A percentile compares a stretch with the other conserved stretches of the same genome.
Conservation (phyloP, 2,329 filamentous ascomycete genomes). For the Biscogniauxia sp. region DNA sequence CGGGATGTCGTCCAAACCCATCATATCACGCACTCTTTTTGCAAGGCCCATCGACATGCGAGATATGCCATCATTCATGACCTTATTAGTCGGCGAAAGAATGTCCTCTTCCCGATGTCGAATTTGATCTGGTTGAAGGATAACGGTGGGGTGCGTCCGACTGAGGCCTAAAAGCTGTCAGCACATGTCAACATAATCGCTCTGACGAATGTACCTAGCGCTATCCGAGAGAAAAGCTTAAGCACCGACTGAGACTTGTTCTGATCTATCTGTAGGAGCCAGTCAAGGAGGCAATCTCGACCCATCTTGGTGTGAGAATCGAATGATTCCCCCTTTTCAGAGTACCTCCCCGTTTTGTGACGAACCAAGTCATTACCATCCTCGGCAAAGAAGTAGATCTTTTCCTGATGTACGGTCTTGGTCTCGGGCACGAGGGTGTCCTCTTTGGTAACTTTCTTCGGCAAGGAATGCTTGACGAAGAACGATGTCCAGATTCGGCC, state of each 20-base stretch:
- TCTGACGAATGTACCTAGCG: slow-evolving; percentile 43
- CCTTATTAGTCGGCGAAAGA: slow-evolving; percentile 37
- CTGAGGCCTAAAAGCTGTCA: slow-evolving; percentile 46
- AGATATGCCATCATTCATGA: slow-evolving; percentile 68
- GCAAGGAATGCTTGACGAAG: slow-evolving; percentile 38
- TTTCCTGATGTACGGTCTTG: slow-evolving; percentile 37
- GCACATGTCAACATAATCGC: background rate
- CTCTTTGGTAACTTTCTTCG: slow-evolving; percentile 39
- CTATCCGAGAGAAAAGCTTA: slow-evolving; percentile 59
- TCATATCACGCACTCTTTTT: slow-evolving; percentile 44
- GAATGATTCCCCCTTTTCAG: slow-evolving; percentile 24
- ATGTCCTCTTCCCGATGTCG: slow-evolving; percentile 37
- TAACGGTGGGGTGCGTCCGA: slow-evolving; percentile 45
- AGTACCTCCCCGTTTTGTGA: slow-evolving; percentile 23
- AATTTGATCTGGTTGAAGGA: slow-evolving; percentile 48
- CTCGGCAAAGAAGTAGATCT: slow-evolving; percentile 55
- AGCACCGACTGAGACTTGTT: slow-evolving; percentile 47
- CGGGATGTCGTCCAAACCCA: slow-evolving; percentile 55
- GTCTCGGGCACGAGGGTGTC: slow-evolving; percentile 29
- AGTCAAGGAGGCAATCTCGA: slow-evolving; percentile 47
- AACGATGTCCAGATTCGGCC: slow-evolving; percentile 50
- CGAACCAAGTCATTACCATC: slow-evolving; percentile 44
- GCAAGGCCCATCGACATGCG: slow-evolving; percentile 62
- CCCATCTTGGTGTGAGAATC: slow-evolving; percentile 26
- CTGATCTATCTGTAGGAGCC: slow-evolving; percentile 46